phyloP scores from a whole-genome alignment of 768 basidiomycete species.

The Udeniomyces megalosporus region DNA sequence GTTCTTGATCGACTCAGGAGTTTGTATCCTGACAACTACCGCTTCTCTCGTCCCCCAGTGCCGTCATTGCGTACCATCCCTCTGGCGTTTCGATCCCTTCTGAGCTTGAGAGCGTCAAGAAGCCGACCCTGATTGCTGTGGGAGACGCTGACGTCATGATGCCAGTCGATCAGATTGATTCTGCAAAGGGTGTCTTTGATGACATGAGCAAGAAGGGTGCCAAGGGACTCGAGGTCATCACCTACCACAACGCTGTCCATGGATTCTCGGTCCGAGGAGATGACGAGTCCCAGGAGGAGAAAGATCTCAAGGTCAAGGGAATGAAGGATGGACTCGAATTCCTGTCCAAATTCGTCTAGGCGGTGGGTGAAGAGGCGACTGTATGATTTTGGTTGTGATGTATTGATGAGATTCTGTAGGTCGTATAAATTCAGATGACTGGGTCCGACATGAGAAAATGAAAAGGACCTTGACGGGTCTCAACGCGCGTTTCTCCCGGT shows the following conservation, averaged over 20 bases:
- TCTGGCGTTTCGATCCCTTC: conserved; percentile 20
- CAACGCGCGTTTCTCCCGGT: no score
- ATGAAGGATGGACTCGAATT: conserved; percentile 22
- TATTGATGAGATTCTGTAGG: no score
- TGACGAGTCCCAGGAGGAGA: conserved; percentile 20
- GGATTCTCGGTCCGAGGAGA: conserved; percentile 30
- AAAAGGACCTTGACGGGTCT: no score
- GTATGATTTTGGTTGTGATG: no score
- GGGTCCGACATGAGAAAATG: no score
- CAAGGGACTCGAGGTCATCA: neutral
- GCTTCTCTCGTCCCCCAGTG: conserved; percentile 12
- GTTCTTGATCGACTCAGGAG: conserved; percentile 4
- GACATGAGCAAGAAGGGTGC: conserved; percentile 2
- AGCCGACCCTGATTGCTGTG: conserved; percentile 24
- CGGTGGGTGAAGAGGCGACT: no score
- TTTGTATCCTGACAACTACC: conserved; percentile 19
- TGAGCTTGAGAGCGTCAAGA: conserved; percentile 23
- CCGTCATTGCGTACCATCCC: conserved; percentile 29
- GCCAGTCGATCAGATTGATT: conserved; percentile 18
- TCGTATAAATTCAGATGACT: no score
- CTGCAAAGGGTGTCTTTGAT: conserved; percentile 19
- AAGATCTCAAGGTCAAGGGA: conserved; percentile 25
- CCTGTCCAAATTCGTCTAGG: conserved; percentile 17
- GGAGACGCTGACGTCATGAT: conserved; percentile 21
- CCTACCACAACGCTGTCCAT: conserved; percentile 20